Evolutionary conservation across 2,329 filamentous ascomycete species (phyloP), one percentile per base, ranked within the genome.

Genomic region (Didymella pinodella): DNA sequence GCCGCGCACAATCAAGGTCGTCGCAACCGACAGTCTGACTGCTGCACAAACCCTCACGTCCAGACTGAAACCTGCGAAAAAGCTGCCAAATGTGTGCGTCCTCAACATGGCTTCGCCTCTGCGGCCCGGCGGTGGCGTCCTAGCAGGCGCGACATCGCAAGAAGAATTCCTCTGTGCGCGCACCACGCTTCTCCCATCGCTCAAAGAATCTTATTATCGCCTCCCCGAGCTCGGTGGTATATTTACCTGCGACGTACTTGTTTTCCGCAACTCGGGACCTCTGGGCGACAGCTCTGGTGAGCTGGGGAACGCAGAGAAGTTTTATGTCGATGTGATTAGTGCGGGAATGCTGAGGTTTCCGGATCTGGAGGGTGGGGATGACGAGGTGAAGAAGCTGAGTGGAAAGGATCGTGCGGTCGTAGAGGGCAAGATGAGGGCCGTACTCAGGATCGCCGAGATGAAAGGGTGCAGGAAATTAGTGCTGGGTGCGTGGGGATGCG

Each of bases 61-160:
- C 44, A 65, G 59, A 2, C 6, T 25, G 14, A 48, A 64, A 32
- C 20, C 50, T 16, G 40, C 46, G 3, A 68, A 65, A 22, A 70
- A 74, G 34, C 46, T 71, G 11, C 64, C 68, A 1, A 82, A 82
- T 36, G 79, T 86, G 1, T 84, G 81, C 4, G 78, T 89, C 25
- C 78, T 89, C 3, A 88, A 87, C 71, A 88, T 89, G 86, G 86
- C 86, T 0, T 89, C 86, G 0, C 85, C 86, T 0, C 79, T 87
- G 0, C 81, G 81, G 0, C 84, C 87, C 0, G 87, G 87, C 12
- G 87, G 86, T 7, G 87, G 87, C 0, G 83, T 89, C 29, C 72
- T 88, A 0, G 81, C 81, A 14, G 87, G 87, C 20, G 85, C 86
- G 0, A 83, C 83, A 8, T 83, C 82, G 4, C 85, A 88, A 61